These are phyloP conservation scores for Prunus dulcis DNA, from an alignment of 306 rosid species.

Conservation along the genomic window DNA sequence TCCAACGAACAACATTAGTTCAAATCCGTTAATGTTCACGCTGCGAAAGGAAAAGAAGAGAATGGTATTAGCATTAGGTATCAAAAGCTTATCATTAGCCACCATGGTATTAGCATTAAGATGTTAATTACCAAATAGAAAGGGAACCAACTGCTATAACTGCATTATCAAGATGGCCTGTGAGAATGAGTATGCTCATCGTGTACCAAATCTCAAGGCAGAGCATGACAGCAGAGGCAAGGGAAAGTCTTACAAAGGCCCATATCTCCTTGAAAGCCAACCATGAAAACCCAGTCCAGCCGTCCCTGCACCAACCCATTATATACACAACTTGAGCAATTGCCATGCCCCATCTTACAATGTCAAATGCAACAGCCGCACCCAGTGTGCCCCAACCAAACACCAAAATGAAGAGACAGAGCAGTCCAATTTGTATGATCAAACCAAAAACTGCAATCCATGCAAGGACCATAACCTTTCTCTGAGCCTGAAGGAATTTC, in stretches of 20 bases:
- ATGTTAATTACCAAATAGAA: constrained; percentile 45
- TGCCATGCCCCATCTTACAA: constrained; percentile 58
- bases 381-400: constrained; percentile 57
- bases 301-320: constrained; percentile 61
- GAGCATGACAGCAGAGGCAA: constrained; percentile 83
- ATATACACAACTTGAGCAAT: constrained; percentile 61
- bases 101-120: too few relatives aligned
- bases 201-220: constrained; percentile 66
- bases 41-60: too few relatives aligned
- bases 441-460: constrained; percentile 64
- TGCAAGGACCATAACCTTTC: constrained; percentile 54
- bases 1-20: too few relatives aligned
- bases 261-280: constrained; percentile 63
- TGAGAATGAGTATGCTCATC: constrained; percentile 26
- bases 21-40: too few relatives aligned
- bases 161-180: constrained; percentile 40
- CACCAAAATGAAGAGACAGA: constrained; percentile 43
- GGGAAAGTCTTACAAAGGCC: constrained; percentile 66
- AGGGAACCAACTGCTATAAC: constrained; percentile 49
- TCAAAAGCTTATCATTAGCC: too few relatives aligned
- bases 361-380: constrained; percentile 56
- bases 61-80: too few relatives aligned
- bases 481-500: constrained; percentile 78
- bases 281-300: constrained; percentile 74
- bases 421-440: constrained; percentile 38